Base-by-base conservation (phyloP, 345 rosid genomes). In the Citrus australasica region DNA sequence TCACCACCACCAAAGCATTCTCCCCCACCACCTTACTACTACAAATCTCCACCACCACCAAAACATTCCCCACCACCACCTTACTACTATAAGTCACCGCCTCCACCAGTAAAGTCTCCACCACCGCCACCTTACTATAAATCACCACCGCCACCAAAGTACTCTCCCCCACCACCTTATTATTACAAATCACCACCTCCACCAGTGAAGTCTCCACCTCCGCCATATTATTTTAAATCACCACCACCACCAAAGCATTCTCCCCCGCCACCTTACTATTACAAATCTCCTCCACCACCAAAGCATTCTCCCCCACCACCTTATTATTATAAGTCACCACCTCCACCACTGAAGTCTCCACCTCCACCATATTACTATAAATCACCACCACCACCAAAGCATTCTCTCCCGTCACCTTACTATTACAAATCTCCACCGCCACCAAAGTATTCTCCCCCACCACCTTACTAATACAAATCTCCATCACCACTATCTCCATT, bases 11-110 rank as follows among this genome's bases (percentile, higher is more conserved):
- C 67, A 17, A 24, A 62, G 0, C 38, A 28, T 63, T 5, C 21
- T 2, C 24, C 67, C 1, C 51, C 51, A 0, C 76, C 68, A 4
- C 21, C 19, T 22, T 53, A 76, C 17, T 51, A 48, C 2, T 75
- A 75, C n/a, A 75, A 76, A 27, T 65, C 71, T 3, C 78, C 78
- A 11, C 71, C 63, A 7, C 65, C 76, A 3, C 77, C 77, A 25
- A 25, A 25, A 25, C 27, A 25, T 25, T 25, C 5, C 2, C 59
- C 38, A 0, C 35, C 77, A 1, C 38, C 68, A 0, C 37, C 37
- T 5, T 38, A 56, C 7, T 11, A 16, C 2, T 56, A 56, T 14
- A 72, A 22, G 9, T 56, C 77, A 4, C 59, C 60, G 0, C 24
- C 59, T 25, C 73, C 38, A 11, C 71, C 28, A 6, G 22, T 21